Percentiles rank a stretch among this genome's conserved stretches.
These are phyloP conservation scores for Alternaria viburni DNA, from an alignment of 2,329 filamentous ascomycete genomes.

Conservation along the genomic window DNA sequence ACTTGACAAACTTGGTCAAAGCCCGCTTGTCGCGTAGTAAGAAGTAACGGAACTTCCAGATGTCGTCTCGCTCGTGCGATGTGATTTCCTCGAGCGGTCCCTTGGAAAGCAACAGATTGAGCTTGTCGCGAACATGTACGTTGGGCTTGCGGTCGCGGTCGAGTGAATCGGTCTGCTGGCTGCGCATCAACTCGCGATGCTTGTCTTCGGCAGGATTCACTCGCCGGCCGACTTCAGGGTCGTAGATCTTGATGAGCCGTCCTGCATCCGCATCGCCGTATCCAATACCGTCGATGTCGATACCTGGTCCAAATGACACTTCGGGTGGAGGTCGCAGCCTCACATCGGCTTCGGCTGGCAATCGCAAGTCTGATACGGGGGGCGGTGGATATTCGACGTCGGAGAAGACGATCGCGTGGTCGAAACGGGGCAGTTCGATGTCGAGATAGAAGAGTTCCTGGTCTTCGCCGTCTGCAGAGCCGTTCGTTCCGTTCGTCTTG, in stretches of 20 bases:
- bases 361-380: slow-evolving; percentile 76
- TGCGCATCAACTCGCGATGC: slow-evolving; percentile 88
- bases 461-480: slow-evolving; percentile 45
- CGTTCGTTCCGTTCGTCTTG: slow-evolving; percentile 22
- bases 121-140: slow-evolving; percentile 90
- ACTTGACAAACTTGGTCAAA: slow-evolving; percentile 97
- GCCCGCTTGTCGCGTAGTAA: slow-evolving; percentile 85
- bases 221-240: slow-evolving; percentile 85
- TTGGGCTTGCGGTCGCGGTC: slow-evolving; percentile 97
- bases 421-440: slow-evolving; percentile 90
- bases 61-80: slow-evolving; percentile 90
- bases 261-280: slow-evolving; percentile 60
- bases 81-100: slow-evolving; percentile 88
- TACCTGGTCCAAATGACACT: slow-evolving; percentile 88
- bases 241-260: slow-evolving; percentile 83
- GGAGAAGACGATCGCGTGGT: slow-evolving; percentile 93
- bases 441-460: slow-evolving; percentile 80
- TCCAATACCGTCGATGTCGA: slow-evolving; percentile 69
- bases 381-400: slow-evolving; percentile 91
- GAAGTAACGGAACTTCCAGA: slow-evolving; percentile 98
- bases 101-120: slow-evolving; percentile 90
- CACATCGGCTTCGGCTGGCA: slow-evolving; percentile 67
- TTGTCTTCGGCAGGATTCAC: slow-evolving; percentile 97
- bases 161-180: slow-evolving; percentile 88
- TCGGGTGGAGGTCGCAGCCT: slow-evolving; percentile 82